Percentiles rank a stretch among this genome's conserved stretches.
These are phyloP conservation scores for Saccharum spontaneum DNA, from an alignment of 176 grass and related monocot genomes.

Conservation along the genomic window DNA sequence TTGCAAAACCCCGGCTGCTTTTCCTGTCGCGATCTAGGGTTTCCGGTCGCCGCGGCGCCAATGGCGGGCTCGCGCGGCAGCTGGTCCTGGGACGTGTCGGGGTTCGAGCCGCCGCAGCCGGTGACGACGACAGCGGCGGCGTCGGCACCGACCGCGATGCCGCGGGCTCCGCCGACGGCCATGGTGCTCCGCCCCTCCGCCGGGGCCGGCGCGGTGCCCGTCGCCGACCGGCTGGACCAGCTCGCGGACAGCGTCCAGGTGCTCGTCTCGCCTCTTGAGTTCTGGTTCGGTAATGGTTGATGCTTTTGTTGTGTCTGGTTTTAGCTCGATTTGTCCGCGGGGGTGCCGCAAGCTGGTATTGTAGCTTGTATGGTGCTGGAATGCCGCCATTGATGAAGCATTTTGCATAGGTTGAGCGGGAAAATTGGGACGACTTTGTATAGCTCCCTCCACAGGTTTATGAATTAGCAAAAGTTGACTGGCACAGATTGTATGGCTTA, in stretches of 20 bases:
- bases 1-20: background rate
- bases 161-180: conserved; percentile 32
- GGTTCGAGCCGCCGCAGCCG: conserved; percentile 63
- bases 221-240: conserved; percentile 58
- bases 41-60: conserved; percentile 46
- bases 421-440: background rate
- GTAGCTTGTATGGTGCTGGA: background rate
- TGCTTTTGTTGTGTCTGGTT: background rate
- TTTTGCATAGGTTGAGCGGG: background rate
- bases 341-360: background rate
- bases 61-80: conserved; percentile 77
- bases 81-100: conserved; percentile 89
- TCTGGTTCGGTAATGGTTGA: background rate
- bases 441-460: background rate
- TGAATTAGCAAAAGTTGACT: background rate
- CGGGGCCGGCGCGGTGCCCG: conserved; percentile 31
- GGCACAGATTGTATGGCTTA: background rate
- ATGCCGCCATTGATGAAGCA: conserved; percentile 1
- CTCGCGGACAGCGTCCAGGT: conserved; percentile 70
- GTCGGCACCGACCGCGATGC: conserved; percentile 34
- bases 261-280: background rate
- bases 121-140: background rate
- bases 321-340: background rate
- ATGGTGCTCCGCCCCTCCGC: conserved; percentile 41
- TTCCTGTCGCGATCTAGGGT: conserved; percentile 66